phyloP scores from a whole-genome alignment of 177 flowering plant species.

The Telopea speciosissima region DNA sequence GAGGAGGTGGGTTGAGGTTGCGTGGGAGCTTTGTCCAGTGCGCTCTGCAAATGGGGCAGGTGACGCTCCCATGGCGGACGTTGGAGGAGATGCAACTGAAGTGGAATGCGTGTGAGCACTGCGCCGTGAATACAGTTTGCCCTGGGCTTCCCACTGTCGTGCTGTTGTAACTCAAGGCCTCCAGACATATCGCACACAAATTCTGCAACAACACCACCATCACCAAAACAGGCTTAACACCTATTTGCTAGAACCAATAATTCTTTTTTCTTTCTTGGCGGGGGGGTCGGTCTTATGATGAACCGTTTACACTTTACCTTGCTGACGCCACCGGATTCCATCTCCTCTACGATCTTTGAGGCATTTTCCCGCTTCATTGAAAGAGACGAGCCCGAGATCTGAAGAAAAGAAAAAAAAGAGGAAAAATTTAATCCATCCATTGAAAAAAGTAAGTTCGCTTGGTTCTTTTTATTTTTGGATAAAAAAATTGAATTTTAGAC shows the following conservation, averaged over 20 bases:
- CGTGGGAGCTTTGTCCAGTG: constrained; percentile 90
- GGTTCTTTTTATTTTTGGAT: no score
- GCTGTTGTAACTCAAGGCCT: constrained; percentile 48
- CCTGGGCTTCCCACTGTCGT: constrained; percentile 37
- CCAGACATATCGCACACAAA: constrained; percentile 56
- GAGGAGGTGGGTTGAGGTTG: constrained; percentile 32
- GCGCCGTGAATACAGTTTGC: constrained; percentile 80
- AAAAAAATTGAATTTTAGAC: no score
- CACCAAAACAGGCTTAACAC: no score
- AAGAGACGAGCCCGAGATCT: neutral
- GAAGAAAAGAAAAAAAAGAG: neutral
- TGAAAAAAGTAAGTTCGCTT: no score
- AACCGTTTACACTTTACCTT: neutral
- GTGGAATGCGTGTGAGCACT: constrained; percentile 88
- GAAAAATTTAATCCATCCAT: neutral
- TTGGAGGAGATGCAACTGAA: constrained; percentile 81
- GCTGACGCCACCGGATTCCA: neutral
- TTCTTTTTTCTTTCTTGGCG: no score
- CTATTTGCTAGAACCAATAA: no score
- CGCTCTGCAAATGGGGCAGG: constrained; percentile 88
- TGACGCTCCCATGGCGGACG: constrained; percentile 78
- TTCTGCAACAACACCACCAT: neutral
- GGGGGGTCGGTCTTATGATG: no score
- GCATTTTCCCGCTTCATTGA: neutral
- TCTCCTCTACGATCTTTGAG: neutral